Conservation (phyloP, 2,329 filamentous ascomycete genomes). For the Metarhizium sp. region DNA sequence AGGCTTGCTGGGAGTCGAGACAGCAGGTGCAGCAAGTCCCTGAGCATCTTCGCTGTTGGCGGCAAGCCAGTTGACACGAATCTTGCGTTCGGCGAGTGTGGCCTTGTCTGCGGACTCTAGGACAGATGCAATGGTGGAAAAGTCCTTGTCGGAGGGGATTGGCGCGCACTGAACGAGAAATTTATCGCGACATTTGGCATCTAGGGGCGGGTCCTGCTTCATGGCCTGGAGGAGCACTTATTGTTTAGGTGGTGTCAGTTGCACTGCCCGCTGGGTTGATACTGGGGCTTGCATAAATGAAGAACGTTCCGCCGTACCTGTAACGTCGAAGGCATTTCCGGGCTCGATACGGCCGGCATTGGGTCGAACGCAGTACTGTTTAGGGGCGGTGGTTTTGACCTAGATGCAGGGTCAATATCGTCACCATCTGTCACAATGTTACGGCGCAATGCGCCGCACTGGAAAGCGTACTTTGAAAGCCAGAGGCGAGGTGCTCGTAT, state of each 20-base stretch:
- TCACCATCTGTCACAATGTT: background rate
- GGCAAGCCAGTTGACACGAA: slow-evolving; percentile 77
- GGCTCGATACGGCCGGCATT: slow-evolving; percentile 95
- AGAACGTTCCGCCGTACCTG: slow-evolving; percentile 48
- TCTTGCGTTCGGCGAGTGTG: slow-evolving; percentile 86
- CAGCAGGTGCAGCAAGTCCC: slow-evolving; percentile 10
- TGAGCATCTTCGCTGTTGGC: slow-evolving; percentile 38
- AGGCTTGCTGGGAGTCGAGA: slow-evolving; percentile 32
- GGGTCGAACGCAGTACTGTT: slow-evolving; percentile 98
- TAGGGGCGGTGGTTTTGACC: slow-evolving; percentile 98
- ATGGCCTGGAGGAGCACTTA: slow-evolving; percentile 92
- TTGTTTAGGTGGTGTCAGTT: slow-evolving; percentile 10
- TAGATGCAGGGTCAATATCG: slow-evolving; percentile 24
- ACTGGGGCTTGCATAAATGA: background rate
- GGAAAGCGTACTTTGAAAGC: slow-evolving; percentile 56
- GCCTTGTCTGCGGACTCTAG: slow-evolving; percentile 74
- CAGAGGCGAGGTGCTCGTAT: slow-evolving; percentile 51
- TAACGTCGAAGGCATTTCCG: slow-evolving; percentile 81
- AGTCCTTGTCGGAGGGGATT: slow-evolving; percentile 76
- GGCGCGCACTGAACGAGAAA: slow-evolving; percentile 91
- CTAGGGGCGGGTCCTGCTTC: slow-evolving; percentile 83
- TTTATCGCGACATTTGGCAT: slow-evolving; percentile 92
- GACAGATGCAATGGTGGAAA: slow-evolving; percentile 68
- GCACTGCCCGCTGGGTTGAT: background rate
- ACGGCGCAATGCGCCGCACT: background rate